These are phyloP conservation scores for Sphaerulina vaccinii DNA, from an alignment of 2,329 filamentous ascomycete species.

Conservation along the genomic window DNA sequence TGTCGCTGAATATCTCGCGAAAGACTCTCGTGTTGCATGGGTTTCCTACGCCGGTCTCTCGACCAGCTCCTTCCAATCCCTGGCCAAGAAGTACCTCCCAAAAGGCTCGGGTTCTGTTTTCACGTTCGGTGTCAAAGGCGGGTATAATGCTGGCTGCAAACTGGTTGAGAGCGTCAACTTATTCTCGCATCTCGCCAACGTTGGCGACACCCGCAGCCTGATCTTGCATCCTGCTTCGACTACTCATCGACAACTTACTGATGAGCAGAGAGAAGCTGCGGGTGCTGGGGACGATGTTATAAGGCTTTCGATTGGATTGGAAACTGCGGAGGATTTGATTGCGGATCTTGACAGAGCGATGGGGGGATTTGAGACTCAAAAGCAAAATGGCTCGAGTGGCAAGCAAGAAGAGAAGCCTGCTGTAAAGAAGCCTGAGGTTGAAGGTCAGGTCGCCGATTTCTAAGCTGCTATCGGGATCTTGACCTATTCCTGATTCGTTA, in stretches of 20 bases:
- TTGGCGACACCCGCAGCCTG: slow-evolving; percentile 20
- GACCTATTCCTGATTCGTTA: no score
- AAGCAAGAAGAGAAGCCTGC: no score
- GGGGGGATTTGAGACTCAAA: slow-evolving; percentile 8
- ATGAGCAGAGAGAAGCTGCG: slow-evolving; percentile 22
- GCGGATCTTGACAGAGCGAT: slow-evolving; percentile 20
- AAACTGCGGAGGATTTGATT: slow-evolving; percentile 20
- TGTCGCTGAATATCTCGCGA: slow-evolving; percentile 17
- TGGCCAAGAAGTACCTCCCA: slow-evolving; percentile 18
- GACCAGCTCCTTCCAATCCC: slow-evolving; percentile 6
- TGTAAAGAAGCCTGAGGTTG: no score
- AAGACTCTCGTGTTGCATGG: slow-evolving; percentile 19
- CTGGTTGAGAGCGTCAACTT: slow-evolving; percentile 19
- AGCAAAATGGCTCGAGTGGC: neutral
- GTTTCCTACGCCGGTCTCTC: slow-evolving; percentile 20
- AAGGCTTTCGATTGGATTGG: slow-evolving; percentile 19
- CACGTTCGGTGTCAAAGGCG: slow-evolving; percentile 19
- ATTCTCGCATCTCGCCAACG: slow-evolving; percentile 22
- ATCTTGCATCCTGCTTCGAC: slow-evolving; percentile 22
- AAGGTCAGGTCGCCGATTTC: no score
- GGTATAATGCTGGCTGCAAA: slow-evolving; percentile 17
- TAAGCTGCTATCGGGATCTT: no score
- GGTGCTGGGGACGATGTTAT: slow-evolving; percentile 20
- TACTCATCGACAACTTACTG: slow-evolving; percentile 21
- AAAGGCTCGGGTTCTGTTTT: slow-evolving; percentile 19